Evolutionary conservation across 495 filamentous ascomycete species (phyloP), one percentile per base, ranked within the genome.

Genomic region (Penicillium ucsense): DNA sequence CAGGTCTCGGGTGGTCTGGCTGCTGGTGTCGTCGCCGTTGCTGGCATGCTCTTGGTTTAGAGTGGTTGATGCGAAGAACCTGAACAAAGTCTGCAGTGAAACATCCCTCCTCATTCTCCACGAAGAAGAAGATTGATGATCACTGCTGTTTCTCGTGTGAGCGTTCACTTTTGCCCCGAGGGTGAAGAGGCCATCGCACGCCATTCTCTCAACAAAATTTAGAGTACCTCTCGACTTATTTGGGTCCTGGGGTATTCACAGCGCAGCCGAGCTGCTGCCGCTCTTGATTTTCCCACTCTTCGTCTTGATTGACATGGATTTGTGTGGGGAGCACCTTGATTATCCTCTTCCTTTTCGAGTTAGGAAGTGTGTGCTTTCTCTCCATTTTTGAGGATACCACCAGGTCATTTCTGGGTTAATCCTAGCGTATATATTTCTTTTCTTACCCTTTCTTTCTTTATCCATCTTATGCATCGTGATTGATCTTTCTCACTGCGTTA

Each of bases 31-130:
- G 47, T 71, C 45, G 72, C 67, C 38, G 60, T 67, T 44, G 74
- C 71, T 35, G 71, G 70, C 34, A 44, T 75, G 37, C 46, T 68
- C 41, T 50, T 75, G 59, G 60, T 73, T 31, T 77, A 69, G 65
- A 45, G 12, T 8, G 8, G 29, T 5, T 12, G 31, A 20, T 20
- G 20, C 20, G 20, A 20, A 20, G 20, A 20, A 20, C 20, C 20
- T 20, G 20, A 20, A 20, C 20, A 20, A 20, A 20, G 20, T 2
- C 20, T 20, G 20, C 20, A 20, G 20, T 20, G 20, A 20, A 20
- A 20, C 20, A 20, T 20, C 2, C 20, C 20, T 20, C 20, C 2
- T 20, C 20, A 20, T 20, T 2, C 20, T 20, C 20, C 20, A 20
- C 10, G 8, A 32, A 41, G 8, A 35, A 29, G 6, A 12, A 30